A percentile compares a stretch with the other conserved stretches of the same genome.
These are phyloP conservation scores for Rhizopus arrhizus DNA, from an alignment of 371 early-diverging fungal species.

Conservation along the genomic window DNA sequence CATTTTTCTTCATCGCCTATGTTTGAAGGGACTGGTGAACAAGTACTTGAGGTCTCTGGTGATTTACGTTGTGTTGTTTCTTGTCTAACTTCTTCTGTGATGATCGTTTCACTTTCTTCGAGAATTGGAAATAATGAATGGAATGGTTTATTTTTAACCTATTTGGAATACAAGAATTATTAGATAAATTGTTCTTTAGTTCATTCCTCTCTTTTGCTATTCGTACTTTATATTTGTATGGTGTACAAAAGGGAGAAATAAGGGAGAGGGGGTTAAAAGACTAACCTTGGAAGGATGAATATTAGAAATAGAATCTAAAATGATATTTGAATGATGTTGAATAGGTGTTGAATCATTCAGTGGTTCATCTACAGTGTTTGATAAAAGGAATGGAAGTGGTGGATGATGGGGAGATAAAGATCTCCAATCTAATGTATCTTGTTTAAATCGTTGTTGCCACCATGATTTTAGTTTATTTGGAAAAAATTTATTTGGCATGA, in stretches of 20 bases:
- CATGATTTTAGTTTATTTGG: slow-evolving; percentile 23
- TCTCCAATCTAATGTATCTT: slow-evolving; percentile 28
- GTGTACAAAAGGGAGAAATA: slow-evolving; percentile 4
- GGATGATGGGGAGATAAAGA: slow-evolving; percentile 31
- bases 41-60: slow-evolving; percentile 1
- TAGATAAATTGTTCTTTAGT: neutral
- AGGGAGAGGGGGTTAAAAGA: neutral
- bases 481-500: slow-evolving; percentile 10
- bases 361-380: neutral
- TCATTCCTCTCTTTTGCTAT: neutral
- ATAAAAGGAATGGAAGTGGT: slow-evolving; percentile 24
- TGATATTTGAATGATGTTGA: neutral
- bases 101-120: slow-evolving; percentile 46
- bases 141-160: slow-evolving; percentile 1
- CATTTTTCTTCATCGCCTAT: slow-evolving; percentile 39
- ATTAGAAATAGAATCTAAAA: neutral
- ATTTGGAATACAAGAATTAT: neutral
- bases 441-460: slow-evolving; percentile 23
- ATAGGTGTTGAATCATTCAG: slow-evolving; percentile 1
- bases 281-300: slow-evolving; percentile 9
- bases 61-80: slow-evolving; percentile 1
- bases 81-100: slow-evolving; percentile 23
- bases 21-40: neutral
- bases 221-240: neutral
- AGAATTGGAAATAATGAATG: slow-evolving; percentile 34